phyloP scores from a whole-genome alignment of 495 filamentous ascomycete species.

The Xylaria telfairii region DNA sequence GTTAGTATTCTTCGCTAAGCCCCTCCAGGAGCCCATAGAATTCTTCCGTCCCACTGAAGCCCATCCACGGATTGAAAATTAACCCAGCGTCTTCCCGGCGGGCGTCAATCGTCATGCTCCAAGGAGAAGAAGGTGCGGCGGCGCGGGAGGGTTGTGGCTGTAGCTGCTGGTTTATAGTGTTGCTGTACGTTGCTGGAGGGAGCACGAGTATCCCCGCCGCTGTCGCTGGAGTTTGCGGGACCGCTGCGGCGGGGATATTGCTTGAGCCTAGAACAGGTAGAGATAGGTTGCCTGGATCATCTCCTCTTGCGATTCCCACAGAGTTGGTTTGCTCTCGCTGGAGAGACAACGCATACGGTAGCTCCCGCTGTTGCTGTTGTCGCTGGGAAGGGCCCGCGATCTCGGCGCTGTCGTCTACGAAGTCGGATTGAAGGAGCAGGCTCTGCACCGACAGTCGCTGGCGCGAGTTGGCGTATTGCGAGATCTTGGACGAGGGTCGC shows the following conservation, averaged over 20 bases:
- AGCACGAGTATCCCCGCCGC: background rate
- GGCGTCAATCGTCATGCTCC: constrained; percentile 25
- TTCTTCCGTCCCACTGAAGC: constrained; percentile 34
- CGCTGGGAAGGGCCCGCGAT: too few relatives aligned
- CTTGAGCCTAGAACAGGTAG: background rate
- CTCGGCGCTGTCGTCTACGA: constrained; percentile 39
- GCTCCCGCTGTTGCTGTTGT: too few relatives aligned
- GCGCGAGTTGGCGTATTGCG: constrained; percentile 36
- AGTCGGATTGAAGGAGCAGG: constrained; percentile 36
- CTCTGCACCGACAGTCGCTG: constrained; percentile 39
- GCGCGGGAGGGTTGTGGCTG: background rate
- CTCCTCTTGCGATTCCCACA: background rate
- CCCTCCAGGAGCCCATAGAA: constrained; percentile 28
- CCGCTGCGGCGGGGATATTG: background rate
- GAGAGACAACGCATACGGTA: background rate
- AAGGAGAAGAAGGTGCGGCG: background rate
- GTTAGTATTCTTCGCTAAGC: constrained; percentile 16
- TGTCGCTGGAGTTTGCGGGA: background rate
- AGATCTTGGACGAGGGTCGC: constrained; percentile 32
- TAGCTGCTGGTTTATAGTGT: background rate
- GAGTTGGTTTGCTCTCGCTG: background rate
- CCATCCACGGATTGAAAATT: constrained; percentile 41
- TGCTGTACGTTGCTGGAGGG: background rate
- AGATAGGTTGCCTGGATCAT: background rate
- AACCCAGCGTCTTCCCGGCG: constrained; percentile 35